These are phyloP conservation scores for Pichia manshurica DNA, from an alignment of 805 yeast species.

Conservation along the genomic window DNA sequence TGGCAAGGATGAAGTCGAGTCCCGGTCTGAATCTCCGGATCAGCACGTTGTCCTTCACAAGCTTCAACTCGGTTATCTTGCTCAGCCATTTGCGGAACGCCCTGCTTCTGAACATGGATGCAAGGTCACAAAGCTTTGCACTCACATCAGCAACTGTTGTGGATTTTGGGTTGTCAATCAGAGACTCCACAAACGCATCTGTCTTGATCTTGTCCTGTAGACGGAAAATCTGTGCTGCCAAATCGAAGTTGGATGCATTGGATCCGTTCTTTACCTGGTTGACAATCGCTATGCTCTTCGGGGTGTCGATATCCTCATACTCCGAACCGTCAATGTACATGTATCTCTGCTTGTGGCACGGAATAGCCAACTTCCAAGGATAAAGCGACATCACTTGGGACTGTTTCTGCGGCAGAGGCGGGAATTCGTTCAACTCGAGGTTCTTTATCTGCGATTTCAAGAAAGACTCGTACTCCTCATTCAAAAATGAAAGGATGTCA, in stretches of 20 bases:
- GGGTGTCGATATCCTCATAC: slow-evolving; percentile 28
- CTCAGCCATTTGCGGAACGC: slow-evolving; percentile 68
- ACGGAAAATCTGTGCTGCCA: slow-evolving; percentile 15
- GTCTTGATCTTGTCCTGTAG: slow-evolving; percentile 14
- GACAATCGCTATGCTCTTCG: slow-evolving; percentile 29
- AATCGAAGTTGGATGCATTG: slow-evolving; percentile 51
- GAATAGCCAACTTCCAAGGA: slow-evolving; percentile 90
- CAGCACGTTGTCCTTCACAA: slow-evolving; percentile 60
- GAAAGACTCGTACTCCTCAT: slow-evolving; percentile 42
- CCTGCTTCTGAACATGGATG: slow-evolving; percentile 51
- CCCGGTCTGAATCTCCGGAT: slow-evolving; percentile 93
- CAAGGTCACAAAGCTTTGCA: slow-evolving; percentile 44
- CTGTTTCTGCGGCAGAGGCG: slow-evolving; percentile 50
- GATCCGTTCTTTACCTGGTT: slow-evolving; percentile 31
- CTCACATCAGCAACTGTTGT: slow-evolving; percentile 19
- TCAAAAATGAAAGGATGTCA: slow-evolving; percentile 59
- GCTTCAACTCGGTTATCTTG: slow-evolving; percentile 53
- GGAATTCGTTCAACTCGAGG: slow-evolving; percentile 51
- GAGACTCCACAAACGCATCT: neutral
- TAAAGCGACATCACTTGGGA: slow-evolving; percentile 39
- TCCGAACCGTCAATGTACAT: slow-evolving; percentile 70
- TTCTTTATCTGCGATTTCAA: slow-evolving; percentile 46
- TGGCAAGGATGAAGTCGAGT: slow-evolving; percentile 86
- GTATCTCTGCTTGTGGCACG: slow-evolving; percentile 89
- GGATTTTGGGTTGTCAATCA: slow-evolving; percentile 16